Percentiles rank a stretch among this genome's conserved stretches.
phyloP scores from a whole-genome alignment of 192 early-diverging fungal genomes.

The Coemansia interrupta region DNA sequence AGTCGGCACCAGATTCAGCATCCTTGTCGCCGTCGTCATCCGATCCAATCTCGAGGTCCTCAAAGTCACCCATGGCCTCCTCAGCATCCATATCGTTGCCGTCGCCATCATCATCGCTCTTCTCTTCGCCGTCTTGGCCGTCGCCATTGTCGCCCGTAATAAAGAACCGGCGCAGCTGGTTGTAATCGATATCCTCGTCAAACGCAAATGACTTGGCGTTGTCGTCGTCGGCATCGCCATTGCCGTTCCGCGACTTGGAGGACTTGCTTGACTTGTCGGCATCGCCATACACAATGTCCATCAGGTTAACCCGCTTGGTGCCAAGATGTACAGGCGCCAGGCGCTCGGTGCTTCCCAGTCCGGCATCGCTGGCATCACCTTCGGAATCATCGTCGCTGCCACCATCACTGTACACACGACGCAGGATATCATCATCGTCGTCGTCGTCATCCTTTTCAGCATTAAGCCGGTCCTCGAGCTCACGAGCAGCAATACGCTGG shows the following conservation, averaged over 20 bases:
- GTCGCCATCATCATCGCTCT: constrained; percentile 24
- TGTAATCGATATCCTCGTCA: constrained; percentile 31
- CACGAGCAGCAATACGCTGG: constrained; percentile 66
- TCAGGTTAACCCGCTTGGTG: constrained; percentile 69
- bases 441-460: constrained; percentile 6
- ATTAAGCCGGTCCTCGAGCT: constrained; percentile 59
- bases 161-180: constrained; percentile 27
- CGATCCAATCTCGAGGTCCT: constrained; percentile 67
- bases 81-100: constrained; percentile 56
- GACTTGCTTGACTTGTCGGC: constrained; percentile 41
- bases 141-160: constrained; percentile 38
- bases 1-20: constrained; percentile 30
- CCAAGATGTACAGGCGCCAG: constrained; percentile 39
- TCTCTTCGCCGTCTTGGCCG: constrained; percentile 40
- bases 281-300: constrained; percentile 84
- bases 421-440: constrained; percentile 29
- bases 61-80: constrained; percentile 62
- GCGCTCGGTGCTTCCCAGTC: constrained; percentile 11
- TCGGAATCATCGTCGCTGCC: constrained; percentile 11
- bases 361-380: constrained; percentile 1
- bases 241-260: constrained; percentile 33
- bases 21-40: constrained; percentile 55
- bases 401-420: constrained; percentile 16
- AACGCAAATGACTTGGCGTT: constrained; percentile 35
- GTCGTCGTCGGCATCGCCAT: constrained; percentile 43